These are phyloP conservation scores for Thraustochytrium sp. DNA, from an alignment of 352 stramenopile genomes.

Conservation along the genomic window DNA sequence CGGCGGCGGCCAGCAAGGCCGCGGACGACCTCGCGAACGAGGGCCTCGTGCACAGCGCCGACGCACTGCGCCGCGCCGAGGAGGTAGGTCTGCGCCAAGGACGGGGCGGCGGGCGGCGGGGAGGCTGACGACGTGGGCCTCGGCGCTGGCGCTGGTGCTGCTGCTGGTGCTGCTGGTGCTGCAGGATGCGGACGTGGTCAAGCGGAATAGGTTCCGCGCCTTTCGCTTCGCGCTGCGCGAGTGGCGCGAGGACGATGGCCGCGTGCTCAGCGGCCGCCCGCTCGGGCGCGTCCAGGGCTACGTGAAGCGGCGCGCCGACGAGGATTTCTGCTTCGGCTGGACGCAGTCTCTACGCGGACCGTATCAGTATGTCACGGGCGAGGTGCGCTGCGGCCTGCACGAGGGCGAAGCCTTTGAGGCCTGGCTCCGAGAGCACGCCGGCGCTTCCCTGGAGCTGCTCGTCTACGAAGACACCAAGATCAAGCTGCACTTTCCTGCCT, in stretches of 20 bases:
- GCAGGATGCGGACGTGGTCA: background rate
- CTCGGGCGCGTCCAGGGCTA: background rate
- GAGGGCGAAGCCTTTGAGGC: background rate
- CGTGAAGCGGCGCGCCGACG: background rate
- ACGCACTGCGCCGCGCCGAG: background rate
- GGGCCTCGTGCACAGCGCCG: background rate
- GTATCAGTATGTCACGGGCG: background rate
- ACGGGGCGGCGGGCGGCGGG: too few relatives aligned
- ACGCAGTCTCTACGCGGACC: background rate
- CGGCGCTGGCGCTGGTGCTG: too few relatives aligned
- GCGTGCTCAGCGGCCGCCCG: too few relatives aligned
- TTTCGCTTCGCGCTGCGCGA: background rate
- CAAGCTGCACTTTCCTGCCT: background rate
- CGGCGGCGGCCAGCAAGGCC: too few relatives aligned
- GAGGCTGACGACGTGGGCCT: too few relatives aligned
- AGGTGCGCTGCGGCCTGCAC: background rate
- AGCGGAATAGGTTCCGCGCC: background rate
- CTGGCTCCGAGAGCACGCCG: background rate
- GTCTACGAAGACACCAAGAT: conserved; percentile 1
- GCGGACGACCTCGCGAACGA: background rate
- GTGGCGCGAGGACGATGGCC: background rate
- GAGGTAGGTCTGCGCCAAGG: background rate
- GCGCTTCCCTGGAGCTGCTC: background rate
- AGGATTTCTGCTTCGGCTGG: background rate
- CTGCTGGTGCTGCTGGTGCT: background rate